These are phyloP conservation scores for Seiridium unicorne DNA, from an alignment of 2,329 filamentous ascomycete genomes.

Conservation along the genomic window DNA sequence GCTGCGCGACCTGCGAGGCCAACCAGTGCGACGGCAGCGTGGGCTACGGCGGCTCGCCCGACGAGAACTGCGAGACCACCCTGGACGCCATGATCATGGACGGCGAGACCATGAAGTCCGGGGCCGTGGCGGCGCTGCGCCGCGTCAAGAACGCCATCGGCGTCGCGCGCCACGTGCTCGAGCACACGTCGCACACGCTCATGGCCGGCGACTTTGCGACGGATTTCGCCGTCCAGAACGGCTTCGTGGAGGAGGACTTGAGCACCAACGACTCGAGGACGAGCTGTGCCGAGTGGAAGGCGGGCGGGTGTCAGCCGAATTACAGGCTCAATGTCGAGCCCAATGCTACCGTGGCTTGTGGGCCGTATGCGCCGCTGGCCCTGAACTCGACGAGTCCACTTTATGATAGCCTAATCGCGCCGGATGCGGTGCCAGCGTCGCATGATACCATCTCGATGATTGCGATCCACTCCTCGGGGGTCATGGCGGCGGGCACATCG, in stretches of 20 bases:
- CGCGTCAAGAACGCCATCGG: constrained; percentile 46
- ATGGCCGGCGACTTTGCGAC: constrained; percentile 53
- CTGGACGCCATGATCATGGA: constrained; percentile 61
- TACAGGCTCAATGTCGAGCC: constrained; percentile 46
- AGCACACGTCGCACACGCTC: constrained; percentile 50
- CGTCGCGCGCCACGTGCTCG: constrained; percentile 48
- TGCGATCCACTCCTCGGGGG: constrained; percentile 38
- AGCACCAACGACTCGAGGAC: constrained; percentile 37
- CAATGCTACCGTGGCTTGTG: constrained; percentile 39
- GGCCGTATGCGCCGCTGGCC: constrained; percentile 41
- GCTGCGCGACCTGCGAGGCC: constrained; percentile 49
- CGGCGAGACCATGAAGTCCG: constrained; percentile 49
- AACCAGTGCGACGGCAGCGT: constrained; percentile 54
- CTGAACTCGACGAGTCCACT: constrained; percentile 14
- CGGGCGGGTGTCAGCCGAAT: constrained; percentile 45
- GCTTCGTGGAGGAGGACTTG: constrained; percentile 45
- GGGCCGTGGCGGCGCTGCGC: constrained; percentile 50
- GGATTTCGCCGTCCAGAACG: constrained; percentile 49
- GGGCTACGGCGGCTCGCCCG: constrained; percentile 53
- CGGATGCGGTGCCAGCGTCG: constrained; percentile 12
- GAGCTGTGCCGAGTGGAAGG: constrained; percentile 42
- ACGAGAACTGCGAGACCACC: constrained; percentile 56
- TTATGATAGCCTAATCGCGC: constrained; percentile 16
- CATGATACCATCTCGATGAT: constrained; percentile 57
- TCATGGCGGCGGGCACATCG: constrained; percentile 53